Percentiles rank a stretch among this genome's conserved stretches.
These are phyloP conservation scores for Gnomoniopsis sp. DNA, from an alignment of 2,329 filamentous ascomycete genomes.

Conservation along the genomic window DNA sequence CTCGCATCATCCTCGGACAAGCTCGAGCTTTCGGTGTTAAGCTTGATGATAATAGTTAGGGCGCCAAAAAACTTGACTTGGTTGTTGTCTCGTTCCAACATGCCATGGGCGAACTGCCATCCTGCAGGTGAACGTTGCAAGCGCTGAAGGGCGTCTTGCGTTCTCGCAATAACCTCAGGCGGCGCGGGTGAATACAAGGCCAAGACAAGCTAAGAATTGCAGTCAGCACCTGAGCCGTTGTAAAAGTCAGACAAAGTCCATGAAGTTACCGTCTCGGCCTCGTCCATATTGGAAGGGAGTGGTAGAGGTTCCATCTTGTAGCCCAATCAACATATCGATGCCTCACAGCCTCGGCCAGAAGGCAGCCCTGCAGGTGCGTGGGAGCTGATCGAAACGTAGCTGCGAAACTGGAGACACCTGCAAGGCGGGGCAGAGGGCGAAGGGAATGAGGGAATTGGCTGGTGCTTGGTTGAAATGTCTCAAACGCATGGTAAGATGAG, in stretches of 20 bases:
- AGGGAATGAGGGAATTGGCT: too few species aligned
- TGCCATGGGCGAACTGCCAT: conserved; percentile 78
- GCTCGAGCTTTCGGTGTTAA: conserved; percentile 74
- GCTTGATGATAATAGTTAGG: conserved; percentile 87
- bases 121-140: conserved; percentile 77
- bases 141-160: conserved; percentile 71
- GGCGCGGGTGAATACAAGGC: conserved; percentile 51
- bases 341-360: conserved; percentile 9
- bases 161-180: conserved; percentile 43
- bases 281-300: conserved; percentile 30
- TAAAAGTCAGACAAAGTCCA: not conserved
- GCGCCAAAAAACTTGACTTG: conserved; percentile 90
- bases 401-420: too few species aligned
- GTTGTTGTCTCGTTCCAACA: conserved; percentile 66
- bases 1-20: conserved; percentile 56
- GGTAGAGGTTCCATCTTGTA: conserved; percentile 27
- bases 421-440: too few species aligned
- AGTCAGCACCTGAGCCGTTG: conserved; percentile 1
- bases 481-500: too few species aligned
- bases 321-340: conserved; percentile 13
- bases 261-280: conserved; percentile 31
- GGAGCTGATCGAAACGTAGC: too few species aligned
- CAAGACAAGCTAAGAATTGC: conserved; percentile 41
- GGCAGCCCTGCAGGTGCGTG: not conserved
- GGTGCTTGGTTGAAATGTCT: too few species aligned